These are phyloP conservation scores for Phytophthora nicotianae DNA, from an alignment of 352 stramenopile species.

Conservation along the genomic window DNA sequence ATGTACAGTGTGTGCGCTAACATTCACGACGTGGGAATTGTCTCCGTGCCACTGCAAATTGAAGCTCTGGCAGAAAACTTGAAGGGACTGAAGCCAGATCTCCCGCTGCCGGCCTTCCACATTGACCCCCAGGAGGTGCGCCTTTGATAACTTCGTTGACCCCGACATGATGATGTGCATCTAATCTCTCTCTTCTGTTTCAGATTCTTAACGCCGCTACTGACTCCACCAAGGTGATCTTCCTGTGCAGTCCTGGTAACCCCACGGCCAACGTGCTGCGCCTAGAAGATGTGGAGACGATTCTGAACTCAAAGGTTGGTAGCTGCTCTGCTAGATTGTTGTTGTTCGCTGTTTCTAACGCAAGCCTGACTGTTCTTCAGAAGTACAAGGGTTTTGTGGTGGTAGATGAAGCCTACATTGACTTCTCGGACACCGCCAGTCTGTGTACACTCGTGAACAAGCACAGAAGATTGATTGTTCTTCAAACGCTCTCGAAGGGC, in stretches of 20 bases:
- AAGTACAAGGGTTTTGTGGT: conserved; percentile 95
- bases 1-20: conserved; percentile 99
- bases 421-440: conserved; percentile 90
- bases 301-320: conserved; percentile 82
- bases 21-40: conserved; percentile 97
- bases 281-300: conserved; percentile 87
- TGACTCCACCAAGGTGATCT: conserved; percentile 95
- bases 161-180: too few relatives aligned
- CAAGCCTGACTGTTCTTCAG: conserved; percentile 24
- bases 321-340: neutral
- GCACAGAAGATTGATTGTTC: conserved; percentile 95
- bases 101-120: conserved; percentile 76
- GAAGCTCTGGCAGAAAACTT: conserved; percentile 60
- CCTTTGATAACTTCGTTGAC: neutral
- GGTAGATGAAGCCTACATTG: conserved; percentile 98
- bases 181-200: neutral
- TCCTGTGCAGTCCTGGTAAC: conserved; percentile 98
- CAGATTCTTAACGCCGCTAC: conserved; percentile 91
- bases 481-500: conserved; percentile 98
- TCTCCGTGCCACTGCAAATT: conserved; percentile 91
- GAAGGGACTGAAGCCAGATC: conserved; percentile 62
- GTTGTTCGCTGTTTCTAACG: conserved; percentile 2
- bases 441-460: conserved; percentile 91
- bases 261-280: conserved; percentile 96
- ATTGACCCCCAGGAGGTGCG: conserved; percentile 75